These are phyloP conservation scores for Diaporthe ilicicola DNA, from an alignment of 2,329 filamentous ascomycete species.

Conservation along the genomic window DNA sequence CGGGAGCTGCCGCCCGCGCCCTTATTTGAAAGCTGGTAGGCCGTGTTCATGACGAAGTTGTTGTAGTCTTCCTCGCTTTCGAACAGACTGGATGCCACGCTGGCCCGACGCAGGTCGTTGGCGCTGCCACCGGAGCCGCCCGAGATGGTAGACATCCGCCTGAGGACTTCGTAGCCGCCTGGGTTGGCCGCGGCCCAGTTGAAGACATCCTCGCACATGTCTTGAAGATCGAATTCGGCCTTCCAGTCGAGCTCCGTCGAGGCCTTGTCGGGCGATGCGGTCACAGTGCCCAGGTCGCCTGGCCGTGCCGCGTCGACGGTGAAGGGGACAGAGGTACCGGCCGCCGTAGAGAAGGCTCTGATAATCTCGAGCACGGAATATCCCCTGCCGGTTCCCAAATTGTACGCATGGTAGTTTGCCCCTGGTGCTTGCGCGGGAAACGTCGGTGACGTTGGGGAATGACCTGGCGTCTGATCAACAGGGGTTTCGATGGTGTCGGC, in stretches of 20 bases:
- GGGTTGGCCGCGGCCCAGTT: slow-evolving; percentile 30
- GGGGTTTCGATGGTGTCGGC: slow-evolving; percentile 9
- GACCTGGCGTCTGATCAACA: neutral
- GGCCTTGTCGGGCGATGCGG: slow-evolving; percentile 27
- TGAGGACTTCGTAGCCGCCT: slow-evolving; percentile 30
- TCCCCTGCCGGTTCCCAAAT: slow-evolving; percentile 30
- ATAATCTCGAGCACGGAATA: slow-evolving; percentile 32
- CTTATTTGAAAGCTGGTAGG: slow-evolving; percentile 2
- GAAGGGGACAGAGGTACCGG: slow-evolving; percentile 26
- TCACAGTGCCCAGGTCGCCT: slow-evolving; percentile 29
- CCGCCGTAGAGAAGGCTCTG: slow-evolving; percentile 28
- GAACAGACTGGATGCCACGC: slow-evolving; percentile 27
- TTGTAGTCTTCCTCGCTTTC: slow-evolving; percentile 30
- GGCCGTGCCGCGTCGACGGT: slow-evolving; percentile 20
- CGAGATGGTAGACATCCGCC: slow-evolving; percentile 23
- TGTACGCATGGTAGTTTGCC: slow-evolving; percentile 27
- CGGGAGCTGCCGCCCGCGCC: neutral
- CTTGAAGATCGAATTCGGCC: slow-evolving; percentile 30
- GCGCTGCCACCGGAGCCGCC: slow-evolving; percentile 8
- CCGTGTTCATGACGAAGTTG: slow-evolving; percentile 25
- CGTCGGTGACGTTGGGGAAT: neutral
- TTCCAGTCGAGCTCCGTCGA: slow-evolving; percentile 32
- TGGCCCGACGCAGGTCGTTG: slow-evolving; percentile 22
- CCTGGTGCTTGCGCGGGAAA: neutral
- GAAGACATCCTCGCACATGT: slow-evolving; percentile 33